Percentiles rank a stretch among this genome's conserved stretches.
Conservation (phyloP, 805 yeast species). For the Limtongia smithiae region DNA sequence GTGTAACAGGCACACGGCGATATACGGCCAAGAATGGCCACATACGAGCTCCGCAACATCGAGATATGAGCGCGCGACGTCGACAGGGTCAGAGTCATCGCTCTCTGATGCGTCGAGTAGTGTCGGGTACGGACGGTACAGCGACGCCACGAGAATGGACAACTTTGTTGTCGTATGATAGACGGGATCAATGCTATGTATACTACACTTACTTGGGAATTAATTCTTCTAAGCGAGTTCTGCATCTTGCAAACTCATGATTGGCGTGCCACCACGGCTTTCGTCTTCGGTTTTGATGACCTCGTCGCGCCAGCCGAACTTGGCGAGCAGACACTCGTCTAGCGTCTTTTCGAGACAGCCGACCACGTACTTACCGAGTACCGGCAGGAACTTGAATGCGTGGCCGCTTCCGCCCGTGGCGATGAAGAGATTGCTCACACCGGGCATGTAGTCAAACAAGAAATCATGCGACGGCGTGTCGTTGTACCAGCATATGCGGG, state of each 20-base stretch:
- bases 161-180: too few species aligned
- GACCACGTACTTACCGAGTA: slow-evolving; percentile 37
- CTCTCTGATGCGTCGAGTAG: too few species aligned
- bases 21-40: slow-evolving; percentile 36
- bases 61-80: too few species aligned
- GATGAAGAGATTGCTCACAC: slow-evolving; percentile 32
- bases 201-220: too few species aligned
- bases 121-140: too few species aligned
- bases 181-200: too few species aligned
- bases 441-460: slow-evolving; percentile 35
- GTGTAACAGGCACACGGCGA: slow-evolving; percentile 36
- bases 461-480: slow-evolving; percentile 39
- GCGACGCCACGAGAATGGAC: too few species aligned
- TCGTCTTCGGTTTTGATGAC: slow-evolving; percentile 7
- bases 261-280: slow-evolving; percentile 26
- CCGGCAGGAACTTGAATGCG: slow-evolving; percentile 40
- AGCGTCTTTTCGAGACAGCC: slow-evolving; percentile 35
- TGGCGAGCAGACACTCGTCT: slow-evolving; percentile 3
- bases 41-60: neutral
- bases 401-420: slow-evolving; percentile 42
- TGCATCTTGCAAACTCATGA: slow-evolving; percentile 32
- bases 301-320: slow-evolving; percentile 16
- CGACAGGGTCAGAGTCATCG: too few species aligned
- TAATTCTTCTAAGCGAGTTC: neutral
- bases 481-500: slow-evolving; percentile 44